phyloP scores from a whole-genome alignment of 2,329 filamentous ascomycete species.

The Diaporthe sp. region DNA sequence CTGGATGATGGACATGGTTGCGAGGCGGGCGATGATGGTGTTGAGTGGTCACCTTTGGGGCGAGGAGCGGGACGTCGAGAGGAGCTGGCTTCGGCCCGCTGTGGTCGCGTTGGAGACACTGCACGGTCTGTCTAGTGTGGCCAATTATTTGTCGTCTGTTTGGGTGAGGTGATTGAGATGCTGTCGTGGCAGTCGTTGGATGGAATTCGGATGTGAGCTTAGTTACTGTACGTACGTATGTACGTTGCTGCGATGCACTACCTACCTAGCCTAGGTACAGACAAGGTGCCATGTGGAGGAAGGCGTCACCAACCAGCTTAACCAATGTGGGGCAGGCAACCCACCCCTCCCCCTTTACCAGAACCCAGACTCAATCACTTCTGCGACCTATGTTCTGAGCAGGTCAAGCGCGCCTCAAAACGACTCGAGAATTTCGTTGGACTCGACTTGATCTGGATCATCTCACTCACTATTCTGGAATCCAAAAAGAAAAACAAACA shows the following conservation, averaged over 20 bases:
- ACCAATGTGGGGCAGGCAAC: conserved; percentile 17
- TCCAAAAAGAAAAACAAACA: no score
- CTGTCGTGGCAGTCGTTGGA: not conserved
- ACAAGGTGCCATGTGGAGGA: conserved; percentile 27
- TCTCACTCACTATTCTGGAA: no score
- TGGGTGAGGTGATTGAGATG: not conserved
- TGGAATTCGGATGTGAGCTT: not conserved
- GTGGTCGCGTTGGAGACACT: not conserved
- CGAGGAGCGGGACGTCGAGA: not conserved
- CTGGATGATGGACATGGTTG: conserved; percentile 75
- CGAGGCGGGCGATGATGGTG: not conserved
- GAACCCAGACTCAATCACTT: conserved; percentile 48
- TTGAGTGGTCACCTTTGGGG: conserved; percentile 2
- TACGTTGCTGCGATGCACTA: not conserved
- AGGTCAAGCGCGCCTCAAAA: conserved; percentile 71
- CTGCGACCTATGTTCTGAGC: conserved; percentile 62
- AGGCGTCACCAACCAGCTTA: conserved; percentile 27
- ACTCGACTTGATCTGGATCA: conserved; percentile 56
- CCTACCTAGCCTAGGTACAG: not conserved
- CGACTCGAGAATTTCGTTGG: conserved; percentile 63
- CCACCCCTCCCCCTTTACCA: conserved; percentile 8
- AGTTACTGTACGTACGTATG: not conserved
- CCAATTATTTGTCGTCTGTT: not conserved
- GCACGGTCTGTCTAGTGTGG: not conserved
- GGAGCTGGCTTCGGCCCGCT: not conserved